Evolutionary conservation across 345 rosid species (phyloP).

Genomic region (Syzygium jambos): DNA sequence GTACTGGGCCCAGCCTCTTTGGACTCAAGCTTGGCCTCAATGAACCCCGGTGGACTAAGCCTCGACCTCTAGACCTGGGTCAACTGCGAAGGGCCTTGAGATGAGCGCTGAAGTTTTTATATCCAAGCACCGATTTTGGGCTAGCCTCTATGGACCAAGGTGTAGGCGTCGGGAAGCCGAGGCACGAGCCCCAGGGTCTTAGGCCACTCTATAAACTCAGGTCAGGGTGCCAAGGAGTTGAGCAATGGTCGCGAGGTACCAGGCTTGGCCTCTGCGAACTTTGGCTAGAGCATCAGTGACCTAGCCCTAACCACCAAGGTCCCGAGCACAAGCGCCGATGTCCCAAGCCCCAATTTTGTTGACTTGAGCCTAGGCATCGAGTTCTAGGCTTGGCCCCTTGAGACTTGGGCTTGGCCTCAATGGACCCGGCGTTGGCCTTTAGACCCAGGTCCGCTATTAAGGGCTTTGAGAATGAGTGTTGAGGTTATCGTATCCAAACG

Average conservation of each 20-base stretch:
- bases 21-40: rapidly evolving
- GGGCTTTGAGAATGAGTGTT: too few species aligned
- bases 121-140: too few species aligned
- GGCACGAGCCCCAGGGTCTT: too few species aligned
- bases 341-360: background rate
- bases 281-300: rapidly evolving
- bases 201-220: too few species aligned
- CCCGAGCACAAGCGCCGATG: rapidly evolving
- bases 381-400: rapidly evolving
- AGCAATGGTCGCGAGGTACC: too few species aligned
- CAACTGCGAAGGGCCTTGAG: too few species aligned
- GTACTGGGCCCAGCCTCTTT: rapidly evolving
- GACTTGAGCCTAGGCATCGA: rapidly evolving
- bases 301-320: rapidly evolving
- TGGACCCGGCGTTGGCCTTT: rapidly evolving
- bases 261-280: rapidly evolving
- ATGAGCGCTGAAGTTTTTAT: too few species aligned
- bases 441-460: background rate
- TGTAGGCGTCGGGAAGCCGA: too few species aligned
- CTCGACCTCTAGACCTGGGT: too few species aligned
- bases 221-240: too few species aligned
- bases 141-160: too few species aligned
- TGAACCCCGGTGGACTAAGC: too few species aligned
- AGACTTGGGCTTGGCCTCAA: rapidly evolving
- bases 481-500: background rate